Evolutionary conservation across 1,284 basidiomycete genomes (phyloP).

Genomic region (Microstroma glucosiphilum): DNA sequence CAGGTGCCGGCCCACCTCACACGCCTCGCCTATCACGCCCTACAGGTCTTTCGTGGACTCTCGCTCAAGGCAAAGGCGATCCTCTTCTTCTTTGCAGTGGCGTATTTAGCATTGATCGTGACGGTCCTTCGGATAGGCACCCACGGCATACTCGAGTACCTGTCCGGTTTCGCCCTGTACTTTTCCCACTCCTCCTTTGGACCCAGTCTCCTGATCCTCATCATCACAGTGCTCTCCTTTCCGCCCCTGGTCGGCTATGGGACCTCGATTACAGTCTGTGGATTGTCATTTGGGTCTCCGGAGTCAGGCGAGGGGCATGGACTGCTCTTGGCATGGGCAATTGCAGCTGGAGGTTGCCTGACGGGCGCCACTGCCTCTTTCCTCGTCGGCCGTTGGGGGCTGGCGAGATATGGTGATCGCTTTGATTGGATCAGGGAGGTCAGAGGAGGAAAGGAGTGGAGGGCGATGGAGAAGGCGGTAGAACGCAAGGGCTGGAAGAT

Average conservation of each 20-base stretch:
- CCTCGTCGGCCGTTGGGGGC: constrained; percentile 3
- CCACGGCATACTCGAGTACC: background rate
- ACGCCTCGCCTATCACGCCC: too few species aligned
- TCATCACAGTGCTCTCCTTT: constrained; percentile 27
- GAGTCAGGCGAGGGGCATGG: background rate
- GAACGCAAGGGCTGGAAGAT: constrained; percentile 27
- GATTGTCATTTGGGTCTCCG: constrained; percentile 31
- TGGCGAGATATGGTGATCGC: background rate
- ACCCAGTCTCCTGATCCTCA: constrained; percentile 18
- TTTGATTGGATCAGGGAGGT: constrained; percentile 14
- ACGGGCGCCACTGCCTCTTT: constrained; percentile 34
- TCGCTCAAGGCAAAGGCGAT: background rate
- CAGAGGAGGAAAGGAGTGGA: constrained; percentile 7
- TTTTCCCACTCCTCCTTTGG: background rate
- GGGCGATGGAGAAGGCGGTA: constrained; percentile 38
- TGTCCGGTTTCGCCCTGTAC: background rate
- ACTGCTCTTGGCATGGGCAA: constrained; percentile 28
- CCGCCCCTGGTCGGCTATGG: constrained; percentile 44
- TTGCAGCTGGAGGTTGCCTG: constrained; percentile 34
- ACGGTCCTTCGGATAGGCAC: background rate
- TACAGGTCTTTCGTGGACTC: too few species aligned
- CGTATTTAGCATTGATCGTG: background rate
- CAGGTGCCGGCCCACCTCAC: too few species aligned
- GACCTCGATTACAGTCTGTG: constrained; percentile 36
- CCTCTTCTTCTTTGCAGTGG: background rate